Percentiles rank a stretch among this genome's conserved stretches.
Conservation (phyloP, 768 basidiomycete genomes). For the Rhodotorula kratochvilovae region DNA sequence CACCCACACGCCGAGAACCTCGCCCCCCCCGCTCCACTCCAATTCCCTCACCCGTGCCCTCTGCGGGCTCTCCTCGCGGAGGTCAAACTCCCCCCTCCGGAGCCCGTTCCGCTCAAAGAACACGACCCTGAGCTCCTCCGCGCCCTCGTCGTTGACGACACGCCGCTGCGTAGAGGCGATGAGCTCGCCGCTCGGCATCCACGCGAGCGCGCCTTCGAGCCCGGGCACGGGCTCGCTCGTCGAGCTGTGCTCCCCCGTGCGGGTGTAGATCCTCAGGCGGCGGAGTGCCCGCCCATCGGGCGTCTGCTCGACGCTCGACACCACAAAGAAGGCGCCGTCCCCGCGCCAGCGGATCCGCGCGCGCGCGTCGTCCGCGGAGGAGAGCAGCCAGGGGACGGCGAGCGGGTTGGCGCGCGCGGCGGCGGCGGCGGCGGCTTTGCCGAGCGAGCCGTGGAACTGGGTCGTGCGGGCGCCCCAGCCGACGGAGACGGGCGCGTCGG, state of each 20-base stretch:
- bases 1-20: constrained; percentile 77
- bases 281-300: constrained; percentile 46
- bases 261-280: constrained; percentile 61
- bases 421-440: constrained; percentile 69
- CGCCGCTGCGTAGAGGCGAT: constrained; percentile 77
- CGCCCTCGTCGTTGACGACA: constrained; percentile 58
- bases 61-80: constrained; percentile 54
- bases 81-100: constrained; percentile 78
- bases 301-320: constrained; percentile 64
- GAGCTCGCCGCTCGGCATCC: constrained; percentile 84
- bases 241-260: constrained; percentile 63
- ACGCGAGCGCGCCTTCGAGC: constrained; percentile 70
- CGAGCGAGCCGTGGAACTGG: constrained; percentile 93
- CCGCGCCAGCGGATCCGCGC: constrained; percentile 89
- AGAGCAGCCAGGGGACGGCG: constrained; percentile 51
- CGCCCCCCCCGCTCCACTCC: constrained; percentile 83
- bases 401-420: constrained; percentile 46
- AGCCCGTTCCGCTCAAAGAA: constrained; percentile 96
- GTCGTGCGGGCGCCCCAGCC: constrained; percentile 98
- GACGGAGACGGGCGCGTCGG: constrained; percentile 86
- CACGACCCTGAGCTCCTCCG: constrained; percentile 71
- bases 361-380: constrained; percentile 65
- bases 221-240: constrained; percentile 81
- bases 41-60: constrained; percentile 62
- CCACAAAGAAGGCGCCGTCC: constrained; percentile 80